A percentile compares a stretch with the other conserved stretches of the same genome.
Conservation (phyloP, 352 stramenopile genomes). For the Thraustochytrium sp. region DNA sequence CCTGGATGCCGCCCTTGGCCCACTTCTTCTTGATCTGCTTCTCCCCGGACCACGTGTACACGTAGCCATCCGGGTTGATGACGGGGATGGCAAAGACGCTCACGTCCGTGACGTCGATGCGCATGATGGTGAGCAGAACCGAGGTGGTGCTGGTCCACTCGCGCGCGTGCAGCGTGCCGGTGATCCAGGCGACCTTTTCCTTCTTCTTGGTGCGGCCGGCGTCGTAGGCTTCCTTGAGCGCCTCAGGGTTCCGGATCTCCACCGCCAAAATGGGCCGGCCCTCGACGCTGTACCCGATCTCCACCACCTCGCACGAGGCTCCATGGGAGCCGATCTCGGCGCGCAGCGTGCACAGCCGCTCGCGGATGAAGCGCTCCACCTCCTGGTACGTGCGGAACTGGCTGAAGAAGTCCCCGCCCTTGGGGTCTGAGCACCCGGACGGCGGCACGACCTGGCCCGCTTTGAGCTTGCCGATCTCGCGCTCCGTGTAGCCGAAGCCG, state of each 20-base stretch:
- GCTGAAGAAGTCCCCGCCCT: constrained; percentile 29
- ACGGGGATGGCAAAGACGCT: constrained; percentile 26
- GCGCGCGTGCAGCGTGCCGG: constrained; percentile 15
- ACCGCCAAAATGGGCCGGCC: constrained; percentile 35
- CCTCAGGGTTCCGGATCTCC: constrained; percentile 27
- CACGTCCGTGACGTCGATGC: constrained; percentile 22
- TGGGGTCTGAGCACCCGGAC: constrained; percentile 12
- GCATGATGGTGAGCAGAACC: constrained; percentile 21
- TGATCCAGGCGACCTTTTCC: constrained; percentile 7
- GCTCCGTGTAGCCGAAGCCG: constrained; percentile 30
- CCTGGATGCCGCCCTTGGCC: constrained; percentile 1
- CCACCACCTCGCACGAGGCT: background rate
- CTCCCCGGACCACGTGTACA: constrained; percentile 34
- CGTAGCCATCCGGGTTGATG: constrained; percentile 40
- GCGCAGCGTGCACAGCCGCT: constrained; percentile 18
- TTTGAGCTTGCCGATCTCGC: constrained; percentile 28
- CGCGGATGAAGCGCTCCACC: constrained; percentile 18
- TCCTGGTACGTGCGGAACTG: constrained; percentile 23
- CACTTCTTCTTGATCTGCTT: constrained; percentile 40
- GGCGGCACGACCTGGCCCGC: constrained; percentile 1
- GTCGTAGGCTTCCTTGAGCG: background rate
- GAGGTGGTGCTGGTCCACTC: constrained; percentile 35
- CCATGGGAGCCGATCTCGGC: constrained; percentile 22
- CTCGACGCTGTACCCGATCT: constrained; percentile 32
- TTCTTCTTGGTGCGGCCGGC: background rate